Evolutionary conservation across 1,139 yeast genomes (phyloP).

Genomic region (Candida frijolesensis): DNA sequence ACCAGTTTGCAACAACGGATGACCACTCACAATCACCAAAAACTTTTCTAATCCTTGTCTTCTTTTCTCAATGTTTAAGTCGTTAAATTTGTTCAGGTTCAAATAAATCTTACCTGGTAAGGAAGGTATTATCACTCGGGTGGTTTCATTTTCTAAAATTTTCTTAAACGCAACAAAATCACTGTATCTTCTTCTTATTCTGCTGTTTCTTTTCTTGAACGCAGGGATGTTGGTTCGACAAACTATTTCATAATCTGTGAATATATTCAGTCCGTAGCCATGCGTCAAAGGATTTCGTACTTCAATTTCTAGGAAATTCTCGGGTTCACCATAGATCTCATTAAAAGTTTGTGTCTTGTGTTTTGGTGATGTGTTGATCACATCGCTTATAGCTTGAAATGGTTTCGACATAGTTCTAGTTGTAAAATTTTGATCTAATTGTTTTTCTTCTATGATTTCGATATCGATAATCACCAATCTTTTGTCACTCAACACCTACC

Average conservation of each 20-base stretch:
- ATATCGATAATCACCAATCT: too few species aligned
- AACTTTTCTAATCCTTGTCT: slow-evolving; percentile 84
- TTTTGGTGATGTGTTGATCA: slow-evolving; percentile 36
- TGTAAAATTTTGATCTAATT: too few species aligned
- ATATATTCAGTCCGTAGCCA: slow-evolving; percentile 67
- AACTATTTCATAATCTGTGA: slow-evolving; percentile 88
- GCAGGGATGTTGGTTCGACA: slow-evolving; percentile 90
- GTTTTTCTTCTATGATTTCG: too few species aligned
- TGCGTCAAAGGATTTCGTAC: slow-evolving; percentile 82
- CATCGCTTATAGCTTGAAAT: slow-evolving; percentile 51
- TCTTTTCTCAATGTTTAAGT: slow-evolving; percentile 81
- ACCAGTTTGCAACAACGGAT: slow-evolving; percentile 90
- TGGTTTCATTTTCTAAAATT: slow-evolving; percentile 71
- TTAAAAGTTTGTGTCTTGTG: slow-evolving; percentile 68
- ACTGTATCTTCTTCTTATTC: slow-evolving; percentile 83
- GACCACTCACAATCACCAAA: slow-evolving; percentile 82
- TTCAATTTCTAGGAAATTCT: slow-evolving; percentile 89
- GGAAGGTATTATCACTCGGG: slow-evolving; percentile 80
- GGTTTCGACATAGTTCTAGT: slow-evolving; percentile 43
- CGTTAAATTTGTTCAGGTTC: slow-evolving; percentile 72
- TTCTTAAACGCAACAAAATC: slow-evolving; percentile 85
- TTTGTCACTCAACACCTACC: too few species aligned
- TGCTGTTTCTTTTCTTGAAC: slow-evolving; percentile 64
- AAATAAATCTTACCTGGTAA: slow-evolving; percentile 84
- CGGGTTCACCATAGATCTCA: slow-evolving; percentile 92